phyloP scores from a whole-genome alignment of 352 stramenopile genomes.

The Peronospora tabacina region DNA sequence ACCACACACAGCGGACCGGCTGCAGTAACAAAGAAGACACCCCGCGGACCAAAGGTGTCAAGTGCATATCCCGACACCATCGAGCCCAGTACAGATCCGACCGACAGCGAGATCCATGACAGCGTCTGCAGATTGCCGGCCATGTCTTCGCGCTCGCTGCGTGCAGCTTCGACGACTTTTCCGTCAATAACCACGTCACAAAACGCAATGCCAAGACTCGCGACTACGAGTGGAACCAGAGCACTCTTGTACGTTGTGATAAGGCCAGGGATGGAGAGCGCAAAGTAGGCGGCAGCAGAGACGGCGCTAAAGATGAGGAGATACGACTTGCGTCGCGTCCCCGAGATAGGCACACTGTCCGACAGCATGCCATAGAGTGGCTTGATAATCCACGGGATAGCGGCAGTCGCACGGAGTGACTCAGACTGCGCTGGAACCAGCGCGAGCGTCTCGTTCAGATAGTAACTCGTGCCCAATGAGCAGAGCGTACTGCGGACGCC shows the following conservation, averaged over 20 bases:
- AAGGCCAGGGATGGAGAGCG: slow-evolving; percentile 48
- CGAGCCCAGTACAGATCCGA: slow-evolving; percentile 66
- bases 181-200: slow-evolving; percentile 78
- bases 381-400: slow-evolving; percentile 80
- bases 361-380: slow-evolving; percentile 73
- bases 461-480: slow-evolving; percentile 72
- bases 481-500: slow-evolving; percentile 68
- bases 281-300: slow-evolving; percentile 48
- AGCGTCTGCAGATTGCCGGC: slow-evolving; percentile 71
- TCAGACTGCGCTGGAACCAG: slow-evolving; percentile 59
- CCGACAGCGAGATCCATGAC: slow-evolving; percentile 65
- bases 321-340: slow-evolving; percentile 71
- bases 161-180: slow-evolving; percentile 64
- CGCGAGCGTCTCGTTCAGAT: slow-evolving; percentile 67
- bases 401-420: slow-evolving; percentile 50
- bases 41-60: slow-evolving; percentile 49
- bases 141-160: slow-evolving; percentile 64
- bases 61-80: slow-evolving; percentile 53
- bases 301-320: slow-evolving; percentile 64
- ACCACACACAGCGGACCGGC: slow-evolving; percentile 60
- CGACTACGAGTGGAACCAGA: slow-evolving; percentile 52
- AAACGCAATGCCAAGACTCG: slow-evolving; percentile 73
- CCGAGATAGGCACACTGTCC: slow-evolving; percentile 66
- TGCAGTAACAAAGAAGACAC: slow-evolving; percentile 71
- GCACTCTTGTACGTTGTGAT: slow-evolving; percentile 49